Conservation (phyloP, 257 asterid species). For the Penstemon eatonii region DNA sequence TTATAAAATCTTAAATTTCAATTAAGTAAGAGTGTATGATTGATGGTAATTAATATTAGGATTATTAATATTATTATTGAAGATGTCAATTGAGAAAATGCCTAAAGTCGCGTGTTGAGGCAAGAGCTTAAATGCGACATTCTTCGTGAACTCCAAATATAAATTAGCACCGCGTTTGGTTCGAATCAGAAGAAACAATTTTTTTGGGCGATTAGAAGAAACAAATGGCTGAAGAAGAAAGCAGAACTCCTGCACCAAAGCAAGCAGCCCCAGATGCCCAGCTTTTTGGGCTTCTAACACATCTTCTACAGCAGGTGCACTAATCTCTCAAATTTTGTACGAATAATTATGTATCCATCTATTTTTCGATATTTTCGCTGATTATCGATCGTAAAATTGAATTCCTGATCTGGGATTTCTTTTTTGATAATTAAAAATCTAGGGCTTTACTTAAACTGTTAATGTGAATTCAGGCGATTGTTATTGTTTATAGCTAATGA, state of each 20-base stretch:
- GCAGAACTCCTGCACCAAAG: conserved; percentile 34
- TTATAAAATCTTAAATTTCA: too few relatives aligned
- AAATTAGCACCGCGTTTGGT: too few relatives aligned
- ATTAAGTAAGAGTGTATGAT: too few relatives aligned
- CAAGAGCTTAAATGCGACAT: too few relatives aligned
- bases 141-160: too few relatives aligned
- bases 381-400: conserved; percentile 15
- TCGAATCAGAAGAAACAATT: too few relatives aligned
- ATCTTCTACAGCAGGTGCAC: conserved; percentile 75
- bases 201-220: too few relatives aligned
- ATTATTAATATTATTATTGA: too few relatives aligned
- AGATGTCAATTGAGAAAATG: too few relatives aligned
- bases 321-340: not conserved
- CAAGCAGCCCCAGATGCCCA: conserved; percentile 59
- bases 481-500: not conserved
- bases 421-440: not conserved
- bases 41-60: too few relatives aligned
- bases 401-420: conserved; percentile 7
- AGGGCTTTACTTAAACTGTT: not conserved
- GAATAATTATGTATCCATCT: not conserved
- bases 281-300: conserved; percentile 73
- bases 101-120: too few relatives aligned
- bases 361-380: conserved; percentile 16
- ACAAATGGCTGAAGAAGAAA: conserved; percentile 48
- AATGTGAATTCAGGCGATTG: not conserved